A percentile compares a stretch with the other conserved stretches of the same genome.
These are phyloP conservation scores for Vigna reflexopilosa DNA, from an alignment of 306 rosid species.

Conservation along the genomic window DNA sequence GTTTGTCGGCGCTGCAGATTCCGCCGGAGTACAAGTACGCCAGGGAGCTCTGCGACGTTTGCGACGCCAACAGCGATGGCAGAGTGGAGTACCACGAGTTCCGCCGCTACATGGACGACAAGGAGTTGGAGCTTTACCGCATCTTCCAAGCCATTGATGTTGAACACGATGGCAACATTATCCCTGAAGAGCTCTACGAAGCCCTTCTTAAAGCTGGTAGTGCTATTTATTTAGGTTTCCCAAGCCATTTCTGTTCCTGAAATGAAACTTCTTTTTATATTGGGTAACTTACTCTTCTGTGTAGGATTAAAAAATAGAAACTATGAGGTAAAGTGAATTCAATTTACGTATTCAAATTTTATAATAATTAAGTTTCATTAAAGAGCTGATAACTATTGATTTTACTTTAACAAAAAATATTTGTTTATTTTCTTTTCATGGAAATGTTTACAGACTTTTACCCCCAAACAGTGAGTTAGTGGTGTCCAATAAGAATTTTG, in stretches of 20 bases:
- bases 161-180: constrained; percentile 58
- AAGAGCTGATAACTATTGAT: too few relatives aligned
- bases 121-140: constrained; percentile 61
- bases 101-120: constrained; percentile 61
- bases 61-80: constrained; percentile 58
- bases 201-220: constrained; percentile 63
- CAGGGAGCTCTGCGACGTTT: constrained; percentile 59
- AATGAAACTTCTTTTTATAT: background rate
- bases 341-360: too few relatives aligned
- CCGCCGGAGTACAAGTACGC: constrained; percentile 60
- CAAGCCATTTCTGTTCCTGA: background rate
- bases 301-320: too few relatives aligned
- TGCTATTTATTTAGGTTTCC: background rate
- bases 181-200: constrained; percentile 64
- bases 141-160: constrained; percentile 68
- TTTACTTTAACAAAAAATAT: too few relatives aligned
- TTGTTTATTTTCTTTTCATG: too few relatives aligned
- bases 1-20: constrained; percentile 58
- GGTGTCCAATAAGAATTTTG: background rate
- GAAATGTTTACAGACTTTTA: too few relatives aligned
- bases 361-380: too few relatives aligned
- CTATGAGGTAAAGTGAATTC: too few relatives aligned
- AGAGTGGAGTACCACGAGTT: constrained; percentile 56
- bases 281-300: too few relatives aligned
- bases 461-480: too few relatives aligned